These are phyloP conservation scores for Dactylorhiza incarnata DNA, from an alignment of 106 monocot species.

Conservation along the genomic window DNA sequence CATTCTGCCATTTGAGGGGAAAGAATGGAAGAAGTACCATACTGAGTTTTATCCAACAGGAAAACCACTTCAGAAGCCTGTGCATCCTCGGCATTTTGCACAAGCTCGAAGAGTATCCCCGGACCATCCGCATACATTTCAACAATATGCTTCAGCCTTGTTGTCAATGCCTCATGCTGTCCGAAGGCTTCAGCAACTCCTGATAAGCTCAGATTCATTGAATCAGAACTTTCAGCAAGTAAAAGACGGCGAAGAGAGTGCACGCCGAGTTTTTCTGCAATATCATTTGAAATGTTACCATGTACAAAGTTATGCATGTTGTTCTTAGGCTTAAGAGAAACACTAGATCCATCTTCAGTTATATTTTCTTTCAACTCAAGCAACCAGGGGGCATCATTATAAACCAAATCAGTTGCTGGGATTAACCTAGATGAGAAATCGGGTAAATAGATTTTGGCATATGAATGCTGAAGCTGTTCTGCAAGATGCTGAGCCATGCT, in stretches of 20 bases:
- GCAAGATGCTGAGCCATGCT: slow-evolving; percentile 66
- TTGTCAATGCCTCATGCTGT: slow-evolving; percentile 96
- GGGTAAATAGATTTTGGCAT: slow-evolving; percentile 60
- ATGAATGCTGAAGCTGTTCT: slow-evolving; percentile 64
- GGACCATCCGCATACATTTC: slow-evolving; percentile 99
- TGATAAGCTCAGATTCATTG: slow-evolving; percentile 91
- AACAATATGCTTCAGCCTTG: slow-evolving; percentile 96
- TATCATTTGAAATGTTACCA: slow-evolving; percentile 88
- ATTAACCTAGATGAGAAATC: slow-evolving; percentile 62
- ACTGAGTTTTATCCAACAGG: slow-evolving; percentile 87
- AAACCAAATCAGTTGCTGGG: slow-evolving; percentile 76
- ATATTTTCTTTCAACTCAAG: slow-evolving; percentile 44
- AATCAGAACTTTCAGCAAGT: slow-evolving; percentile 94
- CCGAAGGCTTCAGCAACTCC: slow-evolving; percentile 99
- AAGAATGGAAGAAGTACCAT: slow-evolving; percentile 94
- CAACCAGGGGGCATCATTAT: slow-evolving; percentile 99
- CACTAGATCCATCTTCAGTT: slow-evolving; percentile 26
- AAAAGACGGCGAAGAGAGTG: slow-evolving; percentile 87
- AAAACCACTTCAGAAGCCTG: slow-evolving; percentile 92
- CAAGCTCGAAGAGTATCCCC: slow-evolving; percentile 96
- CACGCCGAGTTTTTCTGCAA: slow-evolving; percentile 90
- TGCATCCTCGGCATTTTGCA: slow-evolving; percentile 99
- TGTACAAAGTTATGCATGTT: slow-evolving; percentile 79
- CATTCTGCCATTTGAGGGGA: slow-evolving; percentile 99
- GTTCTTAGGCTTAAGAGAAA: slow-evolving; percentile 26